phyloP scores from a whole-genome alignment of 495 filamentous ascomycete genomes.

The Evansstolkia leycettana region DNA sequence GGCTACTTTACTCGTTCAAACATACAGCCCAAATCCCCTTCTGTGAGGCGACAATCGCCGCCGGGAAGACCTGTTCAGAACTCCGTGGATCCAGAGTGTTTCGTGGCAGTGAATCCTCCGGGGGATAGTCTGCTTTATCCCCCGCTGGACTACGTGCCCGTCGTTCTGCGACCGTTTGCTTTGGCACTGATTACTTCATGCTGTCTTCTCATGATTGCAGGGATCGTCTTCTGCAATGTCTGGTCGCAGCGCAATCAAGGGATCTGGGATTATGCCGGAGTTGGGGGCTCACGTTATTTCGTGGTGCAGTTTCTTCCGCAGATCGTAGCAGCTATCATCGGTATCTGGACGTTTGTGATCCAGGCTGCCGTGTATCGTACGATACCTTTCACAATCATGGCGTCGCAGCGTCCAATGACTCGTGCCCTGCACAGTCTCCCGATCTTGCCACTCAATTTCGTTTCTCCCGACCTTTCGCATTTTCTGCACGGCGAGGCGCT shows the following conservation, averaged over 20 bases:
- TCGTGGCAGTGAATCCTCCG: conserved; percentile 38
- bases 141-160: conserved; percentile 51
- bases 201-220: conserved; percentile 59
- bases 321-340: conserved; percentile 55
- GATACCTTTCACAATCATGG: conserved; percentile 65
- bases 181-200: conserved; percentile 44
- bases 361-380: conserved; percentile 65
- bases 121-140: conserved; percentile 35
- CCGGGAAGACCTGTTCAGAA: conserved; percentile 10
- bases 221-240: conserved; percentile 59
- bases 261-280: conserved; percentile 49
- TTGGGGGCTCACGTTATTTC: conserved; percentile 66
- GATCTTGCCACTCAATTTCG: conserved; percentile 36
- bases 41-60: conserved; percentile 5
- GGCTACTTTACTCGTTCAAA: conserved; percentile 30
- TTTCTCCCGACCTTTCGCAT: conserved; percentile 46
- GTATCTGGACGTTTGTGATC: conserved; percentile 64
- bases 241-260: conserved; percentile 54
- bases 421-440: conserved; percentile 28
- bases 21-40: conserved; percentile 3
- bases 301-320: conserved; percentile 75
- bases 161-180: conserved; percentile 49
- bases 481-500: conserved; percentile 42
- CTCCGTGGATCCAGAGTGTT: conserved; percentile 36
- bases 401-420: conserved; percentile 35